These are phyloP conservation scores for Rhodosporidiobolus odoratus DNA, from an alignment of 768 basidiomycete genomes.

Conservation along the genomic window DNA sequence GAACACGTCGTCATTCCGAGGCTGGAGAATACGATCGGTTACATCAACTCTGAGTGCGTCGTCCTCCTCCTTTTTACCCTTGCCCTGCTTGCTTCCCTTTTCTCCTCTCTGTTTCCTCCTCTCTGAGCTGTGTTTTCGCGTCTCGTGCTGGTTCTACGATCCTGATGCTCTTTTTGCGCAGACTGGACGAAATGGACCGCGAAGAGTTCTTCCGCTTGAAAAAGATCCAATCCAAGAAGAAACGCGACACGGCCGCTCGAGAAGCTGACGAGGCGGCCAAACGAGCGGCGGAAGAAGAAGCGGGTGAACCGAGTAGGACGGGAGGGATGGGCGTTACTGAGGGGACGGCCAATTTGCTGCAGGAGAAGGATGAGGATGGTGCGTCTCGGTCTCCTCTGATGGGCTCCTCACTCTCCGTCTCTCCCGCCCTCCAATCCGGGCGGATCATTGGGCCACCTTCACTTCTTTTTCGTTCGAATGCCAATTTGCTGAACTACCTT, in stretches of 20 bases:
- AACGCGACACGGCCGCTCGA: conserved; percentile 39
- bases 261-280: conserved; percentile 35
- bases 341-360: conserved; percentile 11
- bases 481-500: too few species aligned
- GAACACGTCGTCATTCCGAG: conserved; percentile 94
- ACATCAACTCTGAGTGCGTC: conserved; percentile 75
- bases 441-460: too few species aligned
- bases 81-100: neutral
- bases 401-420: too few species aligned
- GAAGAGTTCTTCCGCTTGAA: conserved; percentile 54
- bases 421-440: too few species aligned
- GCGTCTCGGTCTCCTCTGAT: neutral
- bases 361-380: conserved; percentile 37
- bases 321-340: neutral
- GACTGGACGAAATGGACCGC: conserved; percentile 90
- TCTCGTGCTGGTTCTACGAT: neutral
- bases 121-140: too few species aligned
- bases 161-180: neutral
- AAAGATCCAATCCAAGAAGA: conserved; percentile 43
- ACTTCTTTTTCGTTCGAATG: too few species aligned
- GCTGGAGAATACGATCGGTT: conserved; percentile 94
- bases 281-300: conserved; percentile 47
- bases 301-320: conserved; percentile 31
- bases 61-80: neutral
- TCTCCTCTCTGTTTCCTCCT: neutral